Conservation (phyloP, 371 early-diverging fungal genomes). For the Synchytrium microbalum region DNA sequence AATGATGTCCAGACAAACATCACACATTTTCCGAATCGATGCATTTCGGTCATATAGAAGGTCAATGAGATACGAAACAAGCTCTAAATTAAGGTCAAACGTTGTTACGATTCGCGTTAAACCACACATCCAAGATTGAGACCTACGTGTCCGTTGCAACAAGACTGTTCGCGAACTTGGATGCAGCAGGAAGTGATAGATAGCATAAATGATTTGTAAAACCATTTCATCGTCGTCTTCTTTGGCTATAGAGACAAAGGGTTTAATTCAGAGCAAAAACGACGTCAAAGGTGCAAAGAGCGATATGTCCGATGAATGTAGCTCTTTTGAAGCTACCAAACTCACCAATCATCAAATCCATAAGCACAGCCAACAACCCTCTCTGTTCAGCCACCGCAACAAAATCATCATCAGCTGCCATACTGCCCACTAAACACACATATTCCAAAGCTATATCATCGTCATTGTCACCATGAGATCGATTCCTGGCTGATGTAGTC, state of each 20-base stretch:
- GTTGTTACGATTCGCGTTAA: slow-evolving; percentile 4
- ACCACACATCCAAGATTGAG: not conserved
- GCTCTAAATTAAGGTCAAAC: slow-evolving; percentile 20
- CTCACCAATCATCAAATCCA: slow-evolving; percentile 40
- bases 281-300: not conserved
- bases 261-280: no score
- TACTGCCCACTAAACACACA: slow-evolving; percentile 36
- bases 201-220: slow-evolving; percentile 39
- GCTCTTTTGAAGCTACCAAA: not conserved
- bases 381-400: slow-evolving; percentile 29
- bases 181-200: slow-evolving; percentile 38
- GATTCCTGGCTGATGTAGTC: not conserved
- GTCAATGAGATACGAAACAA: slow-evolving; percentile 43
- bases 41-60: slow-evolving; percentile 44
- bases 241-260: slow-evolving; percentile 33
- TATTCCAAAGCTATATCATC: slow-evolving; percentile 41
- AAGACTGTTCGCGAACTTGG: slow-evolving; percentile 28
- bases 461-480: slow-evolving; percentile 19
- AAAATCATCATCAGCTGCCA: slow-evolving; percentile 37
- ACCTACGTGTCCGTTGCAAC: slow-evolving; percentile 31
- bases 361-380: slow-evolving; percentile 24
- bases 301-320: not conserved
- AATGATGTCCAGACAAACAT: slow-evolving; percentile 40
- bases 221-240: slow-evolving; percentile 54
- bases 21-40: slow-evolving; percentile 43